phyloP scores from a whole-genome alignment of 345 rosid genomes.

The Pugionium cornutum region DNA sequence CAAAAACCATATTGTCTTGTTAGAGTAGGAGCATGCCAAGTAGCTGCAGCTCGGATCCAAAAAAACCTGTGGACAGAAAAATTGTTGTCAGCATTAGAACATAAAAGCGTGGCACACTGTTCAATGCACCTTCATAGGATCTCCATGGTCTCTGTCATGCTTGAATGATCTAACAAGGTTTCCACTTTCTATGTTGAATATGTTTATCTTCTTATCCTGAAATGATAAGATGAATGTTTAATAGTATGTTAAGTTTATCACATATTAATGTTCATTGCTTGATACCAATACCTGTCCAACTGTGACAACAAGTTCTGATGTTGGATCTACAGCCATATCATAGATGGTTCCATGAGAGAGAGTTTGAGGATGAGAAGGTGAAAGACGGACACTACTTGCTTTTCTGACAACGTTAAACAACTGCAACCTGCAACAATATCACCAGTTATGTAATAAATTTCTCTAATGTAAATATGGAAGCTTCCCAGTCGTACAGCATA shows the following conservation, averaged over 20 bases:
- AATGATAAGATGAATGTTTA: constrained; percentile 2
- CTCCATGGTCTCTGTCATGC: constrained; percentile 71
- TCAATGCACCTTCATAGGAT: constrained; percentile 65
- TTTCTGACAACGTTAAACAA: constrained; percentile 56
- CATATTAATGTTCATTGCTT: constrained; percentile 13
- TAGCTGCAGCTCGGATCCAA: constrained; percentile 81
- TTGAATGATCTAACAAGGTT: constrained; percentile 71
- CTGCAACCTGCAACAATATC: constrained; percentile 51
- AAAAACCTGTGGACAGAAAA: constrained; percentile 51
- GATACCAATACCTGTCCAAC: constrained; percentile 69
- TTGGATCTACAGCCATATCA: constrained; percentile 79
- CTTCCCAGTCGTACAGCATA: not conserved
- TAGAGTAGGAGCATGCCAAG: constrained; percentile 71
- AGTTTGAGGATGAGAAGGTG: constrained; percentile 61
- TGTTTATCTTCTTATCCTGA: constrained; percentile 83
- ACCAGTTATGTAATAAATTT: not conserved
- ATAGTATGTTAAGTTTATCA: constrained; percentile 3
- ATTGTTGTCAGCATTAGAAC: constrained; percentile 30
- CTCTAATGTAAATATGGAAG: not conserved
- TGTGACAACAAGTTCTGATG: constrained; percentile 59
- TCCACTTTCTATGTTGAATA: constrained; percentile 60
- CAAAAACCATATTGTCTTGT: constrained; percentile 66
- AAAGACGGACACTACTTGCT: constrained; percentile 43
- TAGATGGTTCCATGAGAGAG: constrained; percentile 77
- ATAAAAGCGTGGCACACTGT: constrained; percentile 23